Percentiles rank a stretch among this genome's conserved stretches.
Evolutionary conservation across 2,329 filamentous ascomycete species (phyloP).

Genomic region (Aureobasidium sp.): DNA sequence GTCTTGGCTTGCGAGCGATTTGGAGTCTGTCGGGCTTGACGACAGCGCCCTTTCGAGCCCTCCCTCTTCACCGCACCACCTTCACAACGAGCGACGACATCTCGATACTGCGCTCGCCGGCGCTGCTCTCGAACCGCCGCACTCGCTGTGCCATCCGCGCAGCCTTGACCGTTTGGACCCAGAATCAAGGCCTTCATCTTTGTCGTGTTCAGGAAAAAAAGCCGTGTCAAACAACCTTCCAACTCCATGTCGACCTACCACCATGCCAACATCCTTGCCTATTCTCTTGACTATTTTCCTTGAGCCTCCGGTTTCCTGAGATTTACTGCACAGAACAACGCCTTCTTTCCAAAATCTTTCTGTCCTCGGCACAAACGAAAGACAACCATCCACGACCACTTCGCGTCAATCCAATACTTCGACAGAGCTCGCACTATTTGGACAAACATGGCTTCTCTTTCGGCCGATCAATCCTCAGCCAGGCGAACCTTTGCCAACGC

Average conservation of each 20-base stretch:
- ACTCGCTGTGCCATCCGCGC: neutral
- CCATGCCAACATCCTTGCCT: conserved; percentile 41
- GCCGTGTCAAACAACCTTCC: conserved; percentile 2
- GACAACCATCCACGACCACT: neutral
- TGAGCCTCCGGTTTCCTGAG: conserved; percentile 40
- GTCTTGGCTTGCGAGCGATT: neutral
- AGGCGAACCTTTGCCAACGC: conserved; percentile 74
- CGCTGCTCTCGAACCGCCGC: neutral
- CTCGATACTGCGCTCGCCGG: neutral
- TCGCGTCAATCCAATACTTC: conserved; percentile 15
- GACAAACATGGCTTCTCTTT: conserved; percentile 26
- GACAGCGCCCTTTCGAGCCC: neutral
- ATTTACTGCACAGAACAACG: conserved; percentile 10
- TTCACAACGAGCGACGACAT: neutral
- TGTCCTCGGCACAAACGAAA: neutral
- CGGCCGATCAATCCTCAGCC: conserved; percentile 22
- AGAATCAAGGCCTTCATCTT: neutral
- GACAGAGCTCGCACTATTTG: conserved; percentile 14
- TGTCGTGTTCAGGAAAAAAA: conserved; percentile 9
- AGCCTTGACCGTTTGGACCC: neutral
- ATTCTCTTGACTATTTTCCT: conserved; percentile 40
- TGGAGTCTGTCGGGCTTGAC: neutral
- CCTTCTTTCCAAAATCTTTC: conserved; percentile 9
- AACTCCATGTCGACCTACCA: conserved; percentile 38
- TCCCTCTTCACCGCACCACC: neutral